A percentile compares a stretch with the other conserved stretches of the same genome.
Conservation (phyloP, 306 rosid species). For the Dalbergia oliveri region DNA sequence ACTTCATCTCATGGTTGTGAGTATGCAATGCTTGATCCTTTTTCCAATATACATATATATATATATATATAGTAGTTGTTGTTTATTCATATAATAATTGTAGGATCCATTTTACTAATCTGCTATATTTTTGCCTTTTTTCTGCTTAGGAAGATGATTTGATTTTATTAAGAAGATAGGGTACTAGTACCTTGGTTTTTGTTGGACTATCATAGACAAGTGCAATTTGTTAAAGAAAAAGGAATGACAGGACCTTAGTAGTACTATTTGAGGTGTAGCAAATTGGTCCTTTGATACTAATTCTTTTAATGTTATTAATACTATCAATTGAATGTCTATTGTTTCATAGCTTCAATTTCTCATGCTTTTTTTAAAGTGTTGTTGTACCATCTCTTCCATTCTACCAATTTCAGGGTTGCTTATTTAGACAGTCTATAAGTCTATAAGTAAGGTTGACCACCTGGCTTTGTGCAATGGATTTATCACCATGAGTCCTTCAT, state of each 20-base stretch:
- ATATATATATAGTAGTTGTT: too few relatives aligned
- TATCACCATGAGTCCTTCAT: too few relatives aligned
- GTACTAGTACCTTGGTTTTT: not conserved
- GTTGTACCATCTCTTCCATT: conserved; percentile 17
- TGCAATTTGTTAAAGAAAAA: conserved; percentile 11
- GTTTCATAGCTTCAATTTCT: not conserved
- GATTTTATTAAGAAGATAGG: not conserved
- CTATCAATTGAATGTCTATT: not conserved
- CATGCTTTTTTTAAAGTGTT: not conserved
- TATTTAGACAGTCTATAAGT: conserved; percentile 81
- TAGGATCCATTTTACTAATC: too few relatives aligned
- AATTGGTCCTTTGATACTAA: not conserved
- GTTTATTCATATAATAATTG: too few relatives aligned
- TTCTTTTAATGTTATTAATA: not conserved
- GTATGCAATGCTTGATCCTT: too few relatives aligned
- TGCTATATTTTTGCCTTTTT: too few relatives aligned
- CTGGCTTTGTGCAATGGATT: too few relatives aligned
- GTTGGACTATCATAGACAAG: conserved; percentile 1
- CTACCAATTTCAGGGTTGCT: conserved; percentile 77
- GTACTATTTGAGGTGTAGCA: not conserved
- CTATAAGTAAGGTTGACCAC: too few relatives aligned
- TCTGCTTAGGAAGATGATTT: too few relatives aligned
- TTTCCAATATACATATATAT: too few relatives aligned
- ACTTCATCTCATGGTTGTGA: too few relatives aligned
- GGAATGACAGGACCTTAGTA: not conserved